Evolutionary conservation across 768 basidiomycete species (phyloP), one percentile per base, ranked within the genome.

Genomic region (Boletus coccyginus): DNA sequence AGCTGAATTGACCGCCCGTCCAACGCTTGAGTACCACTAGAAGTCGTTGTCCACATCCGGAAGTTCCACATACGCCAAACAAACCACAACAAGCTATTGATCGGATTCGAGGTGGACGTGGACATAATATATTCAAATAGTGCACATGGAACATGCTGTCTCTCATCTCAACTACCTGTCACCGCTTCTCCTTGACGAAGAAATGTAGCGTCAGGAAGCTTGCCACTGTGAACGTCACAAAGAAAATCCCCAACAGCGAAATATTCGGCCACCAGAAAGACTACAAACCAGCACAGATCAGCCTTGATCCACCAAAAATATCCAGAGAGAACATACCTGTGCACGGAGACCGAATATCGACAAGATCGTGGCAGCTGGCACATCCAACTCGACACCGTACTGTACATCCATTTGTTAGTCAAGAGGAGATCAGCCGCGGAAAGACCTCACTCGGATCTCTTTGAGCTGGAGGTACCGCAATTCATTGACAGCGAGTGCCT

Each of bases 251-350:
- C 7, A 98, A 79, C 0, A 94, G 74, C 0, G 87, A 80, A 35
- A 94, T 90, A 68, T 99, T 95, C 0, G 97, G 97, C 92, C 92
- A 98, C 97, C 97, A 99, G 79, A 95, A 98, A 0, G 96, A 94
- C 80, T 83, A 49, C 32, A n/a, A n/a, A 42, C 10, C 35, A 56
- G 3, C 13, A 50, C 7, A 7, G 13, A 48, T 67, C 46, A 66
- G 46, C 35, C 31, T 59, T 31, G 27, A 21, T 17, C 57, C 49
- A 35, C 21, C 21, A 42, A 17, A 48, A 24, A 9, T n/a, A n/a
- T 44, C 10, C 32, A n/a, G 12, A 32, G 5, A 52, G 9, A n/a
- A 69, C 72, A n/a, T 46, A 74, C 90, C 78, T 94, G 92, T 29
- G 95, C 88, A 56, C 87, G 82, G 50, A 99, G 84, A 7, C 97